Evolutionary conservation across 352 stramenopile genomes (phyloP), one percentile per base, ranked within the genome.

Genomic region (Phytophthora gonapodyides): DNA sequence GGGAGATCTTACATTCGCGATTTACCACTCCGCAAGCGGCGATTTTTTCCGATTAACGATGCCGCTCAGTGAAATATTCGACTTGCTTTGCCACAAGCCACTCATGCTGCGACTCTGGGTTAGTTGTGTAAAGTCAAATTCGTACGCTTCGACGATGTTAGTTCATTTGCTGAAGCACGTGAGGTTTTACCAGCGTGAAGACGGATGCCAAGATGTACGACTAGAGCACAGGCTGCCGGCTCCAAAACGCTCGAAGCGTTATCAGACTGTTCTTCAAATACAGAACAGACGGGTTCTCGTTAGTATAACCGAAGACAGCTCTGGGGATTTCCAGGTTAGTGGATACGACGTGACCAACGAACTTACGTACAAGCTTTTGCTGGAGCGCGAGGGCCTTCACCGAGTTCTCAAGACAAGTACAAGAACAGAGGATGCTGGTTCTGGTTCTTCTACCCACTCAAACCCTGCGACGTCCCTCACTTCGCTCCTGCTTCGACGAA

Each of bases 51-150:
- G 67, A 16, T 46, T 87, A 7, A 9, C 33, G 12, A 36, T 91
- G 3, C 6, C 50, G 2, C 49, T 94, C 11, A n/a, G 36, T 21
- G 40, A 76, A 38, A 54, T 76, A 0, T 79, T 90, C 12, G 35
- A 61, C 13, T 11, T 82, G 5, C 70, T 83, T 13, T 52, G 46
- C 36, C 51, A 7, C 24, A 82, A 80, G 57, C 85, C 58, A 9
- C 54, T 74, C 7, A 73, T 83, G 35, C 62, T 94, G 31, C 73
- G 76, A 5, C 71, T 92, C 3, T 94, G 81, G 82, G 40, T 91
- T 12, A 72, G 54, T 12, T 91, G 76, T 17, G 78, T 94, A 8
- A 89, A 88, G 38, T 84, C 80, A 0, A 92, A 94, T 53, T 78
- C 67, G 1, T 94, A 94, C 48, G 34, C 53, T 0, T 16, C 77